Conservation (phyloP, 2,329 filamentous ascomycete species). For the Tolypocladium nubicola region DNA sequence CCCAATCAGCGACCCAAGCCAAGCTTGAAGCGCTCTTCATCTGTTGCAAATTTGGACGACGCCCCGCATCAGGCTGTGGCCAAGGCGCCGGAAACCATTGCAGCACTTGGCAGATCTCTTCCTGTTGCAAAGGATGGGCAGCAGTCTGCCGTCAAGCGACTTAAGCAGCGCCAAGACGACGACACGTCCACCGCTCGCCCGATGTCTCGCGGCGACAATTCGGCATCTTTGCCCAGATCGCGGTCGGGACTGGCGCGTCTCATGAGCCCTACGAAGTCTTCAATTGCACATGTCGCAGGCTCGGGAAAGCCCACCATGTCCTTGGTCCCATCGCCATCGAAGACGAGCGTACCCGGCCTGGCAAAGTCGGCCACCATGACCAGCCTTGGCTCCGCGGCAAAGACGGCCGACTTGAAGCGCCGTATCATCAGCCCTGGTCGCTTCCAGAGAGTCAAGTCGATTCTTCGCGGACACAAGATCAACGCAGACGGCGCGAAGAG, state of each 20-base stretch:
- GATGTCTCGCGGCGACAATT: slow-evolving; percentile 33
- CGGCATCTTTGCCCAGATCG: slow-evolving; percentile 25
- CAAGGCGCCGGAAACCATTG: slow-evolving; percentile 15
- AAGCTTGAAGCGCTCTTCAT: slow-evolving; percentile 20
- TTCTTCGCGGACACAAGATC: slow-evolving; percentile 34
- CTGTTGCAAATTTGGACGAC: slow-evolving; percentile 20
- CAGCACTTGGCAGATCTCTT: slow-evolving; percentile 8
- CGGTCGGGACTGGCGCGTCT: slow-evolving; percentile 45
- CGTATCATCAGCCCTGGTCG: slow-evolving; percentile 37
- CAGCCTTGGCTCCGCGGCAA: slow-evolving; percentile 21
- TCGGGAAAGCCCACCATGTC: slow-evolving; percentile 16
- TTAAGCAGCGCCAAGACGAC: slow-evolving; percentile 56
- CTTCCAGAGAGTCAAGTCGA: slow-evolving; percentile 48
- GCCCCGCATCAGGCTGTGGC: slow-evolving; percentile 8
- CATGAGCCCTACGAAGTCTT: slow-evolving; percentile 71
- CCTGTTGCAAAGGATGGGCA: slow-evolving; percentile 1
- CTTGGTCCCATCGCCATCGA: slow-evolving; percentile 35
- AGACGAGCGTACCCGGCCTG: slow-evolving; percentile 28
- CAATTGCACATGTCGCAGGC: slow-evolving; percentile 42
- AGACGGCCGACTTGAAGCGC: slow-evolving; percentile 20
- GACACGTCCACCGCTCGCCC: slow-evolving; percentile 59
- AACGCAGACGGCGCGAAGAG: slow-evolving; percentile 29
- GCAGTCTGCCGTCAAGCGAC: slow-evolving; percentile 50
- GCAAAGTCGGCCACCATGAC: slow-evolving; percentile 31
- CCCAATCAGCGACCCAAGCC: slow-evolving; percentile 24